Evolutionary conservation across 306 rosid species (phyloP), one percentile per base, ranked within the genome.

Genomic region (Lupinus albus): DNA sequence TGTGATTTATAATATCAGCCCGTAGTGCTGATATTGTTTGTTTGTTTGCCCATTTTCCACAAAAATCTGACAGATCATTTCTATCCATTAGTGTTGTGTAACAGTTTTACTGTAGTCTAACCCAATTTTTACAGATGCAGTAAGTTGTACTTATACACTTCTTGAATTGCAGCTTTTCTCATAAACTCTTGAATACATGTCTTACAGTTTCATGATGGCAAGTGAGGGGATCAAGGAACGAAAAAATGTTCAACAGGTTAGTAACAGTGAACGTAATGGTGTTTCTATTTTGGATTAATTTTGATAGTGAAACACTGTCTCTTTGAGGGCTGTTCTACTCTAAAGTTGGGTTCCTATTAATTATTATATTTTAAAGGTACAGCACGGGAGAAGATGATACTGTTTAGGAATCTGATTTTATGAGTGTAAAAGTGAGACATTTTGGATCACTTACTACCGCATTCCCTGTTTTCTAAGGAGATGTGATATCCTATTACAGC

Each of bases 201-300:
- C 25, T 83, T 83, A 64, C 86, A 92, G 98, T 55, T 92, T 92
- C 84, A 80, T 92, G 95, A 92, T 84, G 87, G 96, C 98, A 13
- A 79, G 98, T 49, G 96, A 92, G 51, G 98, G 98, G 76, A 89
- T 92, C 78, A 92, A 92, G 85, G 86, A 86, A 66, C 77, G 93
- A 3, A 83, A 78, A 55, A 61, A 79, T 61, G 78, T 89, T 78
- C 84, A 85, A 68, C 86, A 88, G 96, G 98, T 92, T 59, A 25
- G 47, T 33, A 64, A 58, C 64, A 15, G 38, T 51, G 45, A 14
- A 15, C 58, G 28, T 33, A 46, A 49, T 50, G 18, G 9, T 57
- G 33, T 71, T 49, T 28, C 64, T 45, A 47, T 55, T 58, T 35
- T 75, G 58, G 28, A 20, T 5, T 18, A 30, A 38, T 78, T 53